Conservation (phyloP, 169 alveolate species). For the Pseudocohnilembus persalinus region DNA sequence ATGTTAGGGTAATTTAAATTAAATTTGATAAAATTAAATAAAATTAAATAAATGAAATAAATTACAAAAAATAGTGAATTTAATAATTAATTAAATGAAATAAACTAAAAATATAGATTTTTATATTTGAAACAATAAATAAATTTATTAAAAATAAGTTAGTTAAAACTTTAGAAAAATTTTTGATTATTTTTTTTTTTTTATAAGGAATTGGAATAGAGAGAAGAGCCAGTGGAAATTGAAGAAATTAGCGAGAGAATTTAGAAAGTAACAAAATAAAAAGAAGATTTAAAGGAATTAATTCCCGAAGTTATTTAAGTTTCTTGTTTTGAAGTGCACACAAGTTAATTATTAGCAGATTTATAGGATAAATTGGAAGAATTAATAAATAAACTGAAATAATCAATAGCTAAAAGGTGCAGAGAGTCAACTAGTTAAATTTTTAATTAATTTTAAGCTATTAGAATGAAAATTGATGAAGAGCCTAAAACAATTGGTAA, state of each 20-base stretch:
- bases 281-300: slow-evolving; percentile 65
- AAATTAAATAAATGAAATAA: too few relatives aligned
- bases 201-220: too few relatives aligned
- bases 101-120: too few relatives aligned
- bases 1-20: slow-evolving; percentile 62
- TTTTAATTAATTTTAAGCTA: slow-evolving; percentile 80
- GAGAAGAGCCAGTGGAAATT: slow-evolving; percentile 75
- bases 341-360: slow-evolving; percentile 84
- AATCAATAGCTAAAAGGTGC: slow-evolving; percentile 83
- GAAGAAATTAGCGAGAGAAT: slow-evolving; percentile 55
- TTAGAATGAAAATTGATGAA: slow-evolving; percentile 80
- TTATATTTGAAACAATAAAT: too few relatives aligned
- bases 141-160: too few relatives aligned
- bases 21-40: too few relatives aligned
- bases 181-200: too few relatives aligned
- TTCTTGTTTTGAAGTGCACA: slow-evolving; percentile 86
- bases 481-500: slow-evolving; percentile 90
- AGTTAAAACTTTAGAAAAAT: too few relatives aligned
- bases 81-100: too few relatives aligned
- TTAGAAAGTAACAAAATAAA: slow-evolving; percentile 72
- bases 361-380: slow-evolving; percentile 75
- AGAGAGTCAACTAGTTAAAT: slow-evolving; percentile 82
- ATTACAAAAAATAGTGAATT: too few relatives aligned
- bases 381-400: slow-evolving; percentile 81
- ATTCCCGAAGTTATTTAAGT: slow-evolving; percentile 85